These are phyloP conservation scores for Closterium sp. DNA, from an alignment of 139 green algal genomes.

Conservation along the genomic window DNA sequence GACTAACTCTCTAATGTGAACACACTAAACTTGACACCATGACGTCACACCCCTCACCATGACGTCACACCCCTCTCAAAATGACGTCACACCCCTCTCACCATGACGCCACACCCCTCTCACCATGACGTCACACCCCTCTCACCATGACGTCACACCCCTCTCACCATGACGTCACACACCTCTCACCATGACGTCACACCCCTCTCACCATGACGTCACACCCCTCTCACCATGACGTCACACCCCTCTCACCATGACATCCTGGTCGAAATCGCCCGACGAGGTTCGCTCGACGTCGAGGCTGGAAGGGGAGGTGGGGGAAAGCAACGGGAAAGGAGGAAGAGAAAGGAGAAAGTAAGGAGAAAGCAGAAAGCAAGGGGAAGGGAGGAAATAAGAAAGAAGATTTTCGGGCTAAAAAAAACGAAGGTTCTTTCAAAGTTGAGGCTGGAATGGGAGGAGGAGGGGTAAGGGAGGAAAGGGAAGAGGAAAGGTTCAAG, in stretches of 20 bases:
- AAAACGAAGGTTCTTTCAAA: too few relatives aligned
- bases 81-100: background rate
- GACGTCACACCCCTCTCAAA: background rate
- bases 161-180: background rate
- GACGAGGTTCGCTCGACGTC: background rate
- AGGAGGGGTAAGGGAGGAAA: too few relatives aligned
- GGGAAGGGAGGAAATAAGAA: too few relatives aligned
- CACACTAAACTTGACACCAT: too few relatives aligned
- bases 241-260: background rate
- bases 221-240: background rate
- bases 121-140: background rate
- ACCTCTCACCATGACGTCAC: background rate
- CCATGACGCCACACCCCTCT: background rate
- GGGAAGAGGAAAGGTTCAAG: too few relatives aligned
- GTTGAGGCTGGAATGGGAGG: too few relatives aligned
- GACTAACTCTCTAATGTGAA: too few relatives aligned
- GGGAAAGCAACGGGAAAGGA: background rate
- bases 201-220: background rate
- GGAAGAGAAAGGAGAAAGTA: background rate
- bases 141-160: background rate
- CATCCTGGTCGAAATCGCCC: background rate
- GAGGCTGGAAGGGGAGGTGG: background rate
- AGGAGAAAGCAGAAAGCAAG: background rate
- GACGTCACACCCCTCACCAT: background rate
- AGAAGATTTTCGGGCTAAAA: too few relatives aligned